Evolutionary conservation across 768 basidiomycete genomes (phyloP), one percentile per base, ranked within the genome.

Genomic region (Mycena pura): DNA sequence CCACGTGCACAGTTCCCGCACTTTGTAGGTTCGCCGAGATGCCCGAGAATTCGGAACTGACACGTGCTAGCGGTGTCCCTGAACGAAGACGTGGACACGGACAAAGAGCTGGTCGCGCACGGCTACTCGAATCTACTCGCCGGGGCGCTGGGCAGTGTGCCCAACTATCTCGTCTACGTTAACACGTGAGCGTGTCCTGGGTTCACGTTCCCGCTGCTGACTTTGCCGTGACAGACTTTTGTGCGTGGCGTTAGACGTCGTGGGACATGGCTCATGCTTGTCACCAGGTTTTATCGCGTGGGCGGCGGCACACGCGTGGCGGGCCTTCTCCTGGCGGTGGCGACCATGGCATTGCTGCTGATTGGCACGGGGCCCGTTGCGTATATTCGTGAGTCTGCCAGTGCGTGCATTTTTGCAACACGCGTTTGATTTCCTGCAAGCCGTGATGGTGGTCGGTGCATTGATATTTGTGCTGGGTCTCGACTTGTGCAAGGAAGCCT

Each of bases 401-500:
- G 1, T 32, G 19, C 0, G 13, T 6, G 10, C 1, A 7, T 27
- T 34, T 49, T 48, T 34, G 19, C 3, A n/a, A 46, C 46, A 15
- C 56, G 24, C 32, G 17, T 39, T 45, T 50, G 39, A 47, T 13
- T 57, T 14, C 11, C 38, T 24, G 22, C 41, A 62, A 96, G 94
- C 95, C 57, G 89, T 98, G 28, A 89, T 93, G 86, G 89, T 96
- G 5, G 95, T 98, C 14, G 89, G 90, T 1, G 89, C 94, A 2
- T 80, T 99, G 55, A 98, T 99, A 63, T 96, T 95, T 66, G 95
- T 97, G 9, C 83, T 99, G 31, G 97, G 96, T 0, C 85, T 98
- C 49, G 96, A 99, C 66, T 86, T 99, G 36, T 86, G 94, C 38
- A 96, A 96, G 69, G 96, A 98, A 74, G 96, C 97, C 0, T 72